Base-by-base conservation (phyloP, 129 eudicot species). In the Pseudognaphalium luteoalbum region DNA sequence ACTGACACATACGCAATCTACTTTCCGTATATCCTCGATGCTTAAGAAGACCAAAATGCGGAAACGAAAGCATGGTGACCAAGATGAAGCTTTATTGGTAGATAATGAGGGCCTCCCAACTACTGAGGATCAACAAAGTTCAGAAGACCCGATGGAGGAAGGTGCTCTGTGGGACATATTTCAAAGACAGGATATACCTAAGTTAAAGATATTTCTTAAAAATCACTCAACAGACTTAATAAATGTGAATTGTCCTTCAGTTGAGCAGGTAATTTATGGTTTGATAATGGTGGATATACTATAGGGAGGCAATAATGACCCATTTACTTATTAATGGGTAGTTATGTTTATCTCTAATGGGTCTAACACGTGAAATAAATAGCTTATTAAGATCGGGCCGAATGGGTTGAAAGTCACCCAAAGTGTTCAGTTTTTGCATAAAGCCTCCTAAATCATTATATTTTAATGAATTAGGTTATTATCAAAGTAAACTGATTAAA, bases 101-200 rank as follows among this genome's bases (percentile, higher is more conserved):
- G 0, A 7, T 9, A 28, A 59, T 20, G 58, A 51, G 3, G 58
- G 58, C 56, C 56, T 50, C 17, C 0, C 56, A 50, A 50, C 56
- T 2, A 50, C 8, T 68, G 32, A 67, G 44, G 44, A 37, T 37
- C 44, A 37, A 37, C 44, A 37, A 37, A 2, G 2, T 7, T 7
- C 11, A 37, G 44, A 37, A 37, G 44, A 37, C 72, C 39, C 62
- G 35, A 70, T 70, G 62, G 62, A 47, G 63, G 75, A 21, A 51
- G 60, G 74, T 47, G 74, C 61, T 25, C 25, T 70, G 41, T 70
- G 74, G 74, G 74, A 70, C 32, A 15, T 50, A 29, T 70, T 47
- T 20, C 62, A 4, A 61, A 70, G 75, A 28, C 62, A 30, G 21
- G 62, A 70, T 70, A 34, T 30, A 12, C 15, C 75, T 51, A 70